Percentiles rank a stretch among this genome's conserved stretches.
Conservation (phyloP, 305 asterid genomes). For the Solanum chacoense region DNA sequence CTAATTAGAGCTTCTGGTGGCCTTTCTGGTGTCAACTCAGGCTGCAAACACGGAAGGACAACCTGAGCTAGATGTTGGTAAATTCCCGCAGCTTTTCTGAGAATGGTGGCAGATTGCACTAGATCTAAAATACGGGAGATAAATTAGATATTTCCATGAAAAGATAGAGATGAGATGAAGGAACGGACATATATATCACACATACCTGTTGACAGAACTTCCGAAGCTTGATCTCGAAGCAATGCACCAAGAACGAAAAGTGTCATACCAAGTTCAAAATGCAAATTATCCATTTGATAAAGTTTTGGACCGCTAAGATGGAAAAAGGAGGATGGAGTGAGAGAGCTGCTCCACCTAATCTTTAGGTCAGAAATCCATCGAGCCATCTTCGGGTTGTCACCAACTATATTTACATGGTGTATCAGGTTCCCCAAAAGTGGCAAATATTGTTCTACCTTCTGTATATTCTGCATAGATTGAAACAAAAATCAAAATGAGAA, state of each 20-base stretch:
- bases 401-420: constrained; percentile 12
- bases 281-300: constrained; percentile 30
- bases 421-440: constrained; percentile 49
- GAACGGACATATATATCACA: background rate
- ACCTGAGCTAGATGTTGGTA: constrained; percentile 27
- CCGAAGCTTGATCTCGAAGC: constrained; percentile 40
- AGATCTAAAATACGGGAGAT: constrained; percentile 33
- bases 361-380: constrained; percentile 31
- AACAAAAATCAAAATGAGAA: background rate
- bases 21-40: constrained; percentile 11
- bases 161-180: background rate
- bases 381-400: constrained; percentile 10
- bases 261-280: constrained; percentile 45
- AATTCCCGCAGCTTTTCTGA: constrained; percentile 73
- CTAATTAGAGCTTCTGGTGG: constrained; percentile 43
- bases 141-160: background rate
- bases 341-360: constrained; percentile 51
- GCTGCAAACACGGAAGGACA: constrained; percentile 23
- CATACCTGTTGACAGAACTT: constrained; percentile 41
- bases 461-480: constrained; percentile 33
- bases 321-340: constrained; percentile 30
- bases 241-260: constrained; percentile 44
- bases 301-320: constrained; percentile 23
- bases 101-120: constrained; percentile 46
- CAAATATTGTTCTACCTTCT: constrained; percentile 55